Conservation (phyloP, 257 asterid genomes). For the Paraleonurus japonicus region DNA sequence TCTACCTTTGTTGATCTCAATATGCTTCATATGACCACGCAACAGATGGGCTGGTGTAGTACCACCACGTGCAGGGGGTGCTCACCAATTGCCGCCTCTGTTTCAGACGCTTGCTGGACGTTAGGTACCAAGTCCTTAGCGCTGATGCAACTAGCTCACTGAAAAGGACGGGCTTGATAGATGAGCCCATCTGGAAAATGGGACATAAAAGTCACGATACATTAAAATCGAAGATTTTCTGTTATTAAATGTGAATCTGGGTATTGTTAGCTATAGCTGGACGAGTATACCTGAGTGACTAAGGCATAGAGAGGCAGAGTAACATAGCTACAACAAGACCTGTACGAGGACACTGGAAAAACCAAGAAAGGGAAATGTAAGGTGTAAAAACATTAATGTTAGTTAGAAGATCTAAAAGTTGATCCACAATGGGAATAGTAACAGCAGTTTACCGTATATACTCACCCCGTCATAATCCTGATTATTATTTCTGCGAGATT, state of each 20-base stretch:
- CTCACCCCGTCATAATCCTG: background rate
- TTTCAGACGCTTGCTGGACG: conserved; percentile 8
- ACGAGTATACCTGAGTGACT: conserved; percentile 5
- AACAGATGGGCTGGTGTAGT: conserved; percentile 8
- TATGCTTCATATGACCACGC: background rate
- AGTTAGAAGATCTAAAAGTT: background rate
- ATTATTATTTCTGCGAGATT: background rate
- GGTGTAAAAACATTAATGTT: background rate
- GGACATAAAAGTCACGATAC: background rate
- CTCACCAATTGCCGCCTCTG: conserved; percentile 12
- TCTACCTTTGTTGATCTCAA: background rate
- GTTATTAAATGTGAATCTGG: background rate
- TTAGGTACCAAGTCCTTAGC: conserved; percentile 10
- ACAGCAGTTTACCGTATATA: background rate
- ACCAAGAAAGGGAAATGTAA: background rate
- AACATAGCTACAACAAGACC: conserved; percentile 15
- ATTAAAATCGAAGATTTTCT: background rate
- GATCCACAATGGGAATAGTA: background rate
- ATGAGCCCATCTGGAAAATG: conserved; percentile 14
- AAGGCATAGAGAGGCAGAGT: conserved; percentile 20
- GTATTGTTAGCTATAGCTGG: background rate
- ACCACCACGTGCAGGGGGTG: conserved; percentile 5
- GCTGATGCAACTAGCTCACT: conserved; percentile 15
- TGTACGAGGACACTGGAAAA: conserved; percentile 2
- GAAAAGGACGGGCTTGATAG: conserved; percentile 9